Percentiles rank a stretch among this genome's conserved stretches.
Evolutionary conservation across 176 grass and related monocot genomes (phyloP).

Genomic region (Bolboschoenus planiculmis): DNA sequence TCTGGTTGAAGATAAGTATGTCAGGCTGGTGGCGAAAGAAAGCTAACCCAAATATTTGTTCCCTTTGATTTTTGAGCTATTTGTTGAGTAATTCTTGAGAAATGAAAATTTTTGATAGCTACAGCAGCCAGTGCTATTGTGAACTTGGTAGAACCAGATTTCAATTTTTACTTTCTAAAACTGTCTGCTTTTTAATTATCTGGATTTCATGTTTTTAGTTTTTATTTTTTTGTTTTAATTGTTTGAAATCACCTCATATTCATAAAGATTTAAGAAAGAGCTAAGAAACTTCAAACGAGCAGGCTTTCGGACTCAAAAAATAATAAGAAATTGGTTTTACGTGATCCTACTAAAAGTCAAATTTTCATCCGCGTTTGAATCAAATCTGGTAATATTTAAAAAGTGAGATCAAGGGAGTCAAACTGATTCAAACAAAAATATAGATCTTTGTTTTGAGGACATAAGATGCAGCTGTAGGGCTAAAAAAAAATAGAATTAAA

Average conservation of each 20-base stretch:
- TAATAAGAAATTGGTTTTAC: too few relatives aligned
- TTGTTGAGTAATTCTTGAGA: constrained; percentile 1
- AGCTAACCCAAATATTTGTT: constrained; percentile 20
- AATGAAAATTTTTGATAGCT: not conserved
- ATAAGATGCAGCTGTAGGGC: too few relatives aligned
- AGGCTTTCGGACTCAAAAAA: not conserved
- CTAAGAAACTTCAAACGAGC: not conserved
- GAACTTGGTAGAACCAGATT: not conserved
- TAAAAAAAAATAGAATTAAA: too few relatives aligned
- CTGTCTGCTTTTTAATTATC: not conserved
- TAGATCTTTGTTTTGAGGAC: too few relatives aligned
- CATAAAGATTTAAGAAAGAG: not conserved
- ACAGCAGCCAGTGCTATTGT: not conserved
- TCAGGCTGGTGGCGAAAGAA: constrained; percentile 40
- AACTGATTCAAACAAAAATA: too few relatives aligned
- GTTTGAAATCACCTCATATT: not conserved
- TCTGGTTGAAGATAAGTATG: constrained; percentile 53
- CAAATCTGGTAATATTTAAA: too few relatives aligned
- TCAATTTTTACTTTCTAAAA: not conserved
- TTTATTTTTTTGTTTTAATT: not conserved
- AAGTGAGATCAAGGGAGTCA: too few relatives aligned
- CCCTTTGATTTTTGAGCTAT: not conserved
- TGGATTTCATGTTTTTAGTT: too few relatives aligned
- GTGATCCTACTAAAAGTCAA: too few relatives aligned
- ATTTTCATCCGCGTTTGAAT: too few relatives aligned